These are phyloP conservation scores for Hygrophila difformis DNA, from an alignment of 257 asterid genomes.

Conservation along the genomic window DNA sequence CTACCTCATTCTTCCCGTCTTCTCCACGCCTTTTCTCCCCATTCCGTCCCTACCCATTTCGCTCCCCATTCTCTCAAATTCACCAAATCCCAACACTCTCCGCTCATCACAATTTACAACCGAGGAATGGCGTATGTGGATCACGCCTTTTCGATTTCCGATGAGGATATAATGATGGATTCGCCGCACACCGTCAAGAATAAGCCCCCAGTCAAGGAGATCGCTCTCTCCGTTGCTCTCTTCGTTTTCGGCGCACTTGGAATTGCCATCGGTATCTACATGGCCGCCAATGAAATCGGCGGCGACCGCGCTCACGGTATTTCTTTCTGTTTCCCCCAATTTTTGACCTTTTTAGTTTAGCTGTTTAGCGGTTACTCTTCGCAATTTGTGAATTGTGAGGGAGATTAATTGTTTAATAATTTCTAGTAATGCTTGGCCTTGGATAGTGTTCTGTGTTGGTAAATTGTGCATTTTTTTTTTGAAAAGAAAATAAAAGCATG, in stretches of 20 bases:
- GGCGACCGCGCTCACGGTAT: slow-evolving; percentile 95
- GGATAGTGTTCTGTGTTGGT: too few species aligned
- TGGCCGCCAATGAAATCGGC: slow-evolving; percentile 83
- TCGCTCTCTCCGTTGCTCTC: slow-evolving; percentile 82
- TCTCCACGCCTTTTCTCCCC: neutral
- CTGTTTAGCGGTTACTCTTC: too few species aligned
- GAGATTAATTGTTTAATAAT: too few species aligned
- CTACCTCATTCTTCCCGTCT: neutral
- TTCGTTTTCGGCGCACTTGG: slow-evolving; percentile 79
- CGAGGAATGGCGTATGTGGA: slow-evolving; percentile 80
- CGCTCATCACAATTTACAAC: neutral
- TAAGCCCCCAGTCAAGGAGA: slow-evolving; percentile 93
- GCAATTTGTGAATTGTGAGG: too few species aligned
- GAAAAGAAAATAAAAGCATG: too few species aligned
- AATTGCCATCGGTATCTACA: slow-evolving; percentile 56
- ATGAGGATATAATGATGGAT: slow-evolving; percentile 92
- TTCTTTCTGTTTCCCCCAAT: neutral
- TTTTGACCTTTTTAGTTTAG: slow-evolving; percentile 1
- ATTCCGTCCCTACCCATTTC: neutral
- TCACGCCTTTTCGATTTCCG: slow-evolving; percentile 96
- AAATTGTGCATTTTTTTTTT: too few species aligned
- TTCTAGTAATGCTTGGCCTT: too few species aligned
- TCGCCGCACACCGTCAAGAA: slow-evolving; percentile 55
- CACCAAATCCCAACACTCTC: neutral
- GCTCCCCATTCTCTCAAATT: neutral